phyloP scores from a whole-genome alignment of 2,329 filamentous ascomycete species.

The Penicillium sclerotigenum region DNA sequence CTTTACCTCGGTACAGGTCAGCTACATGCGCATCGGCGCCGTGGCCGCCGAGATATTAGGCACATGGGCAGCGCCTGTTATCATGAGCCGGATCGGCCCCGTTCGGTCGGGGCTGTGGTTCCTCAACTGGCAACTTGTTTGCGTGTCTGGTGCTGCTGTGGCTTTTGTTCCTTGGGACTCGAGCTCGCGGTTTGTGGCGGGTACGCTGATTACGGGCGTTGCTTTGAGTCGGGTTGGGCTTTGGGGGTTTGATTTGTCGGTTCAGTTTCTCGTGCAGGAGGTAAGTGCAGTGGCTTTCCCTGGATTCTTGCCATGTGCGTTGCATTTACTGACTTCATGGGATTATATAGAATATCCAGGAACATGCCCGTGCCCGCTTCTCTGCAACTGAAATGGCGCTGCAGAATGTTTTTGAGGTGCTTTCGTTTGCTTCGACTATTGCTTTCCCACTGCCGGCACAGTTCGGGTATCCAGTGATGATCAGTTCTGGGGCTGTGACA shows the following conservation, averaged over 20 bases:
- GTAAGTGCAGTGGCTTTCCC: slow-evolving; percentile 34
- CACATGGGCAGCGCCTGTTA: slow-evolving; percentile 51
- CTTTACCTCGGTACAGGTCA: slow-evolving; percentile 49
- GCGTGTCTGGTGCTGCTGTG: slow-evolving; percentile 48
- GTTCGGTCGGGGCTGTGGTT: slow-evolving; percentile 70
- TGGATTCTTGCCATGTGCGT: neutral
- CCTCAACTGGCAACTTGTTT: slow-evolving; percentile 63
- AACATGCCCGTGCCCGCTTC: slow-evolving; percentile 62
- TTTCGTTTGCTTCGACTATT: slow-evolving; percentile 65
- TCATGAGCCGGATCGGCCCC: slow-evolving; percentile 53
- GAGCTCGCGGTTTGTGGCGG: slow-evolving; percentile 40
- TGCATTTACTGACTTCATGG: neutral
- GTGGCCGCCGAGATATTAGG: slow-evolving; percentile 54
- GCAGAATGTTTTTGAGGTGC: slow-evolving; percentile 68
- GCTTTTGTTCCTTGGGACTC: slow-evolving; percentile 26
- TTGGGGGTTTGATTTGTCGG: slow-evolving; percentile 61
- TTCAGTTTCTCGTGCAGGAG: slow-evolving; percentile 61
- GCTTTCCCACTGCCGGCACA: slow-evolving; percentile 60
- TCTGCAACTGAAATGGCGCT: slow-evolving; percentile 65
- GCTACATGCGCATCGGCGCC: slow-evolving; percentile 46
- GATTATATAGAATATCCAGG: slow-evolving; percentile 50
- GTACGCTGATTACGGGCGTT: slow-evolving; percentile 50
- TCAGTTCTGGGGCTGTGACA: slow-evolving; percentile 49
- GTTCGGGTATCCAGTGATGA: slow-evolving; percentile 61
- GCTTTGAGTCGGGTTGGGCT: slow-evolving; percentile 59